Conservation (phyloP, 225 moss, liverwort and hornwort genomes). For the Thuidium tamariscinum region DNA sequence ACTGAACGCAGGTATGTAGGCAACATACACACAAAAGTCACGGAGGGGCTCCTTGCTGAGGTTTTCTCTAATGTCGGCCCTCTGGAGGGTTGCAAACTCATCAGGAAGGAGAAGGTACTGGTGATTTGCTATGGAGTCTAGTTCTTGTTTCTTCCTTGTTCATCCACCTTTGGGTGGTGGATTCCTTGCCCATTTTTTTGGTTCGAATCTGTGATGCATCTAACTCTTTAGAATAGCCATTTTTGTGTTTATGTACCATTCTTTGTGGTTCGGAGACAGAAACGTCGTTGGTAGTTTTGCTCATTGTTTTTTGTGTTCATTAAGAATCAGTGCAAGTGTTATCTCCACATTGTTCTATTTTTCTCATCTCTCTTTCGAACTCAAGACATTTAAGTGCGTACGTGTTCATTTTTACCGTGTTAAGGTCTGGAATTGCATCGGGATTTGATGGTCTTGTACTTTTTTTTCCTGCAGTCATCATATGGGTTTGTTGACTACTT, state of each 20-base stretch:
- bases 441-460: background rate
- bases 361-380: background rate
- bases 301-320: background rate
- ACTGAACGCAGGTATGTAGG: conserved; percentile 44
- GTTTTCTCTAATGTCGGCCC: conserved; percentile 48
- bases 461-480: conserved; percentile 39
- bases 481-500: conserved; percentile 74
- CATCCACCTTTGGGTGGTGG: background rate
- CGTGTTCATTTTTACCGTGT: background rate
- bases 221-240: background rate
- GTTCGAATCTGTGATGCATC: background rate
- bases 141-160: background rate
- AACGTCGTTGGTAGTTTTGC: background rate
- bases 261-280: background rate
- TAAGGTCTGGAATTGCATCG: background rate
- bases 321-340: background rate
- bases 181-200: background rate
- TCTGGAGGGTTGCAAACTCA: conserved; percentile 69
- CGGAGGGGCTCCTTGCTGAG: conserved; percentile 52
- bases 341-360: background rate
- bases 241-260: background rate
- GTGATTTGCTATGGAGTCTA: background rate
- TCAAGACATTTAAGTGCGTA: background rate
- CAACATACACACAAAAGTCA: conserved; percentile 63
- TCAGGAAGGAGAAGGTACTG: conserved; percentile 59